phyloP scores from a whole-genome alignment of 2,329 filamentous ascomycete species.

The Incumbomyces delicatus region DNA sequence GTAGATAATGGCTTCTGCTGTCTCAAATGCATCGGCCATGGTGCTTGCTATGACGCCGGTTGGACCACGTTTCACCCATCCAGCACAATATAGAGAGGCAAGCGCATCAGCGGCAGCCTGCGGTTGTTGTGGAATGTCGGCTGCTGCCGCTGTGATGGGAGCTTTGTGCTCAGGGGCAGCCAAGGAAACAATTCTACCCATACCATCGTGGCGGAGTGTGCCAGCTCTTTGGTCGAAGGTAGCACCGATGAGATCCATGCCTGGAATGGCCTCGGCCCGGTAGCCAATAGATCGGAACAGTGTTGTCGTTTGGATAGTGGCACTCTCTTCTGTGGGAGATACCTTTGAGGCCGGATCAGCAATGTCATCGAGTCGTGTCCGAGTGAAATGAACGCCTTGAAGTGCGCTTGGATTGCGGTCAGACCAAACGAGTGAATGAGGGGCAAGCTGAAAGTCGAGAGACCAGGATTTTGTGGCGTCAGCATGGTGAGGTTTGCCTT shows the following conservation, averaged over 20 bases:
- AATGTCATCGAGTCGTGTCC: slow-evolving; percentile 41
- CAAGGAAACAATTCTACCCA: slow-evolving; percentile 56
- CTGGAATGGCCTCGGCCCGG: slow-evolving; percentile 66
- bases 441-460: slow-evolving; percentile 75
- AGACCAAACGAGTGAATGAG: slow-evolving; percentile 53
- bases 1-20: slow-evolving; percentile 69
- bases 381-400: slow-evolving; percentile 22
- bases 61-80: slow-evolving; percentile 92
- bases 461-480: slow-evolving; percentile 63
- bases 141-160: slow-evolving; percentile 9
- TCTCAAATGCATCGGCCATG: slow-evolving; percentile 88
- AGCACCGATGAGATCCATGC: slow-evolving; percentile 63
- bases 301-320: slow-evolving; percentile 53
- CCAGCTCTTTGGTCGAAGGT: slow-evolving; percentile 67
- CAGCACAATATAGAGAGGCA: slow-evolving; percentile 76
- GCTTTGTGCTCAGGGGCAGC: slow-evolving; percentile 3
- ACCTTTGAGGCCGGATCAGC: slow-evolving; percentile 42
- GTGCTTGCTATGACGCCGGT: slow-evolving; percentile 94
- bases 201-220: slow-evolving; percentile 70
- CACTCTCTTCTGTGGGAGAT: slow-evolving; percentile 38
- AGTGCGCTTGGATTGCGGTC: slow-evolving; percentile 5
- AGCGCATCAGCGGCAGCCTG: slow-evolving; percentile 33
- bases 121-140: slow-evolving; percentile 30
- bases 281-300: slow-evolving; percentile 96
- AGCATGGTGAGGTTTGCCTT: slow-evolving; percentile 52